Percentiles rank a stretch among this genome's conserved stretches.
phyloP scores from a whole-genome alignment of 352 stramenopile genomes.

The Pythium rhizo-oryzae region DNA sequence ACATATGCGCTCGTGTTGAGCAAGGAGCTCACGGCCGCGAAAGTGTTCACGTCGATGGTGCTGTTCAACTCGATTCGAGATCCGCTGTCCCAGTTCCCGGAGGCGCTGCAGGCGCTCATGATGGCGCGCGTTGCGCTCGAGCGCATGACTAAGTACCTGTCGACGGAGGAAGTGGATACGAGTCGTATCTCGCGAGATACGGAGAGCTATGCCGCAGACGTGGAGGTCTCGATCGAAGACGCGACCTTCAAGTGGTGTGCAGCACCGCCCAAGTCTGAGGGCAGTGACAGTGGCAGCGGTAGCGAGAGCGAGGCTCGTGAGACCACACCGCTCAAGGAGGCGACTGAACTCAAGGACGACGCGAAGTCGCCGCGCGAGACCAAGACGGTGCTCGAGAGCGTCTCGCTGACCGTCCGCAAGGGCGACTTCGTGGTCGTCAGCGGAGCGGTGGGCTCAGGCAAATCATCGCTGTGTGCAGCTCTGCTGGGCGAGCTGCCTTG shows the following conservation, averaged over 20 bases:
- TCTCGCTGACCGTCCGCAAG: conserved; percentile 36
- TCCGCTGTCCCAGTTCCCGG: conserved; percentile 26
- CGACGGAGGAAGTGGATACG: conserved; percentile 14
- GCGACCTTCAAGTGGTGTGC: conserved; percentile 19
- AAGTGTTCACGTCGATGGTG: conserved; percentile 39
- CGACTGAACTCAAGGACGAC: not conserved
- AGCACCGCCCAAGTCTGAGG: not conserved
- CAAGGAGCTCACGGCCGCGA: conserved; percentile 34
- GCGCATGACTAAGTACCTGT: conserved; percentile 24
- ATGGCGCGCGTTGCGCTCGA: conserved; percentile 24
- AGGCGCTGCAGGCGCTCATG: conserved; percentile 20
- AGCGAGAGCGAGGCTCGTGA: not conserved
- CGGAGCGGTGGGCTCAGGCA: conserved; percentile 47
- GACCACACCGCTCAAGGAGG: not conserved
- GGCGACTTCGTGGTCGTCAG: conserved; percentile 54
- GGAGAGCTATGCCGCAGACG: conserved; percentile 3
- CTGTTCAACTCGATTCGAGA: conserved; percentile 34
- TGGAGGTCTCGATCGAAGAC: conserved; percentile 6
- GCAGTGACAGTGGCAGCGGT: not conserved
- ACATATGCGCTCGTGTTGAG: conserved; percentile 37
- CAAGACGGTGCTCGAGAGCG: conserved; percentile 40
- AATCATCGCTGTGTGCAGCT: conserved; percentile 47
- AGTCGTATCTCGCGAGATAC: conserved; percentile 6
- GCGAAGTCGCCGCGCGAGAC: not conserved
- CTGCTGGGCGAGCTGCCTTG: conserved; percentile 82